Evolutionary conservation across 176 grass and related monocot species (phyloP).

Genomic region (Aegilops speltoides): DNA sequence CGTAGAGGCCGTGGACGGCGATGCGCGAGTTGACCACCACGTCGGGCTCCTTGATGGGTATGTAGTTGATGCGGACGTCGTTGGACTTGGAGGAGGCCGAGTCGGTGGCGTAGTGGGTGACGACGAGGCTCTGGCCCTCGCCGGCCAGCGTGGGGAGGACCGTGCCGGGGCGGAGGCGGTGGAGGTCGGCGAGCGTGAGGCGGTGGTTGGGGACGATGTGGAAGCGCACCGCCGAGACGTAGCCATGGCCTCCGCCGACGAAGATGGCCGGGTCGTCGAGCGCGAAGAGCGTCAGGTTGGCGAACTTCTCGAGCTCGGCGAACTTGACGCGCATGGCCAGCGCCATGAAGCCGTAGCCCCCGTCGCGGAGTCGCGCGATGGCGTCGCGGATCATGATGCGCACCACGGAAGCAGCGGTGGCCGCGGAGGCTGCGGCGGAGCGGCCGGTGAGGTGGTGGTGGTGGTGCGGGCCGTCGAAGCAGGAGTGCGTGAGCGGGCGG

Average conservation of each 20-base stretch:
- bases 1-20: constrained; percentile 54
- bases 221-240: constrained; percentile 65
- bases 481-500: constrained; percentile 61
- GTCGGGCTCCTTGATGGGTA: constrained; percentile 64
- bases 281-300: constrained; percentile 78
- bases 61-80: constrained; percentile 69
- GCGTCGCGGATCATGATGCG: constrained; percentile 77
- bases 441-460: constrained; percentile 12
- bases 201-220: constrained; percentile 58
- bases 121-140: constrained; percentile 54
- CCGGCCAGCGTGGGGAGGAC: constrained; percentile 60
- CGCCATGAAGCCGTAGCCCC: constrained; percentile 67
- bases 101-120: constrained; percentile 33
- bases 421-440: background rate
- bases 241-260: constrained; percentile 54
- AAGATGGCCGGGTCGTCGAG: constrained; percentile 70
- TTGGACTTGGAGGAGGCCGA: background rate
- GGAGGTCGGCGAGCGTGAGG: constrained; percentile 54
- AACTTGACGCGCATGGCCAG: constrained; percentile 79
- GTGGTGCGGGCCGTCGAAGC: constrained; percentile 32
- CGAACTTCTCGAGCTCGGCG: constrained; percentile 44
- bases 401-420: constrained; percentile 39
- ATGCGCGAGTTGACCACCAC: constrained; percentile 72
- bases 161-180: constrained; percentile 43
- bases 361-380: constrained; percentile 62